Evolutionary conservation across 257 asterid species (phyloP), one percentile per base, ranked within the genome.

Genomic region (Rehmannia glutinosa): DNA sequence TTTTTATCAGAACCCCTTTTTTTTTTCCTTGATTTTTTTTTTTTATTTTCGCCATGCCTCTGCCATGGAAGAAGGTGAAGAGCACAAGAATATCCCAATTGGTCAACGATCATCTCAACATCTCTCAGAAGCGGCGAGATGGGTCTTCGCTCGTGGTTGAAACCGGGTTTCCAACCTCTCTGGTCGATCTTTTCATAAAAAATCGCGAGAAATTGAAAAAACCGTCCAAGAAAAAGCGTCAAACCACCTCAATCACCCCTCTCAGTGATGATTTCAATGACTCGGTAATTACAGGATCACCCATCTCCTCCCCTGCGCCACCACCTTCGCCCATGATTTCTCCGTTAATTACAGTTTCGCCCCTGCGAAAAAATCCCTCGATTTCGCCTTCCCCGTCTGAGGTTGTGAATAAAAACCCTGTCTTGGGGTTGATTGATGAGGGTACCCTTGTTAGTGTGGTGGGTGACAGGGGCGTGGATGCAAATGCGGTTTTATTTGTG

Each of bases 161-260:
- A 33, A 87, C 97, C 15, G 93, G 96, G 2, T 92, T 92, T 62
- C 95, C 98, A 0, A 82, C 98, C 5, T 89, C 95, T 23, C 80
- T 92, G 23, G 75, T 92, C 42, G 96, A 92, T 80, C 86, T 89
- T 6, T 81, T 87, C 73, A 84, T 92, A 47, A 92, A 87, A 66
- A 83, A 92, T 55, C 87, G 81, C 8, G 88, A 80, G 13, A 90
- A 84, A 43, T 68, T 86, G 75, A 87, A 64, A 57, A 82, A 63
- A 32, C 32, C 76, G 0, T 69, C 81, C 42, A 81, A 80, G 77
- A 82, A 58, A 67, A 88, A 69, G 70, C 73, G 69, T 36, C 75
- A 24, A 10, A 46, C 56, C 46, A 66, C 17, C 0, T 67, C 69
- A 2, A 32, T 42, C 19, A 3, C 60, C 1, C 39, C 76, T 4